Conservation (phyloP, 306 rosid genomes). For the Crataegus laevigata region DNA sequence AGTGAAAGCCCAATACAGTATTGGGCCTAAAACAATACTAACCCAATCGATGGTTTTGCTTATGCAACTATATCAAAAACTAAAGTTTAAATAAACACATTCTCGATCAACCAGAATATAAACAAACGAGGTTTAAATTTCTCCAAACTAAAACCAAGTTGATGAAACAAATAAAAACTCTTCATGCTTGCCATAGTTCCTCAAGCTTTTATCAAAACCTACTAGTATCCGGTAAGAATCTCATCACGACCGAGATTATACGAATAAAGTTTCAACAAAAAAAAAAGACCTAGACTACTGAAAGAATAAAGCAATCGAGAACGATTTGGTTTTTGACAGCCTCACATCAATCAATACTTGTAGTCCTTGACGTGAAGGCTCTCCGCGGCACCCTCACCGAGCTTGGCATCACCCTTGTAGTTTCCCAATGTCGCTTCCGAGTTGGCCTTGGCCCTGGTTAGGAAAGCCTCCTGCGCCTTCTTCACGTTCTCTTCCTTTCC, state of each 20-base stretch:
- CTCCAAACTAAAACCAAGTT: not conserved
- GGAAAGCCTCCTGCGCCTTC: constrained; percentile 55
- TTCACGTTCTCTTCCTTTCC: constrained; percentile 53
- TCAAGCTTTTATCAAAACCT: not conserved
- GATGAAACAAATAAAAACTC: not conserved
- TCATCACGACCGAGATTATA: not conserved
- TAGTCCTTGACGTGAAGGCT: constrained; percentile 62
- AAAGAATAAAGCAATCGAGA: not conserved
- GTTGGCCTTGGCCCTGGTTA: constrained; percentile 61
- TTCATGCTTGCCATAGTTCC: not conserved
- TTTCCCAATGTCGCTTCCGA: constrained; percentile 71
- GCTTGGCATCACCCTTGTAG: constrained; percentile 56
- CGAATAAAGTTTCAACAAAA: not conserved
- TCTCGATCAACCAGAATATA: not conserved
- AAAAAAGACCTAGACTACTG: not conserved
- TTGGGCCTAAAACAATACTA: not conserved
- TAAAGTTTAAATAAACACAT: not conserved
- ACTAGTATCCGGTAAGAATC: not conserved
- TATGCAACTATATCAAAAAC: too few species aligned
- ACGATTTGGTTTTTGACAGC: not conserved
- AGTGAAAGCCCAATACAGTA: not conserved
- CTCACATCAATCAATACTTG: constrained; percentile 19
- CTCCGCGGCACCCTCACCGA: constrained; percentile 59
- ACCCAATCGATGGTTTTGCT: not conserved
- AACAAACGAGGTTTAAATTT: not conserved